Evolutionary conservation across 805 yeast genomes (phyloP), one percentile per base, ranked within the genome.

Genomic region (Jamesozyma gamospora): DNA sequence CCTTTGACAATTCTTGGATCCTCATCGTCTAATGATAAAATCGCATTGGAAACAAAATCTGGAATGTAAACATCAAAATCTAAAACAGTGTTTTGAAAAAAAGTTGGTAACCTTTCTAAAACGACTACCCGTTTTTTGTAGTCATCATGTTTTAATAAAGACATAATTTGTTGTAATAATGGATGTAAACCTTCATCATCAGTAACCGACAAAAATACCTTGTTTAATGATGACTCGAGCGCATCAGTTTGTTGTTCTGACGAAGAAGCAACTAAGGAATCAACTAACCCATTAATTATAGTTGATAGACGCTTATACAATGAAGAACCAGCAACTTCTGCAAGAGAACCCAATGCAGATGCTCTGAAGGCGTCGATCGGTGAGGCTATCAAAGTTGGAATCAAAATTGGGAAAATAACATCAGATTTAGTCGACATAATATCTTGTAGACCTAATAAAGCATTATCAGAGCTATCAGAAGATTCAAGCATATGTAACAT

Each of bases 401-500:
- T 71, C 56, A 92, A 72, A 35, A 85, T 82, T 36, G 97, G 96
- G 87, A 94, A 87, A 41, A 94, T 84, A 3, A 84, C 80, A 42
- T 85, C 94, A 6, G 96, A 73, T 53, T 84, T 85, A 2, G 87
- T 79, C 10, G 92, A 75, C 94, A 90, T 84, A 51, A 92, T 82
- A 55, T 88, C 96, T 63, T 82, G 79, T 48, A 92, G 71, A 7
- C 97, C 98, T 39, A 79, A 70, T 48, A 92, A 71, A 1, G 98
- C 96, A 53, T 74, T 71, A 36, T 77, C 84, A 0, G 88, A 76
- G 32, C 65, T 67, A 15, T 71, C 74, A 13, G 71, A 65, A 2
- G 70, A 56, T 45, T 81, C 79, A 50, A 90, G 68, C 73, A 79
- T 70, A 41, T 70, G 70, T 56, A 92, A 70, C 58, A 92, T 71